These are phyloP conservation scores for Lentinula novae-zelandiae DNA, from an alignment of 1,284 basidiomycete genomes.

Conservation along the genomic window DNA sequence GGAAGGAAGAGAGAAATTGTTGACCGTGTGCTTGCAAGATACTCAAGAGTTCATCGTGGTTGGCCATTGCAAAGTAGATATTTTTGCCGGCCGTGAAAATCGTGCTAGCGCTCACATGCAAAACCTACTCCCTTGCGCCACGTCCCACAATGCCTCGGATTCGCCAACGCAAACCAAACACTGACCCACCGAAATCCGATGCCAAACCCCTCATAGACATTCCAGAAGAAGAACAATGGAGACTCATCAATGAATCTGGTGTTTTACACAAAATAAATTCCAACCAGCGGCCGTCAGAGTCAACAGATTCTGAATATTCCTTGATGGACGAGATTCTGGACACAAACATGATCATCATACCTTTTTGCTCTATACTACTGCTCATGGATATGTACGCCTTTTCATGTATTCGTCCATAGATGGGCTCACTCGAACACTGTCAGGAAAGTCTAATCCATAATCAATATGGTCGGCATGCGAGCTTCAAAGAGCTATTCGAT, in stretches of 20 bases:
- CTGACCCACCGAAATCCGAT: constrained; percentile 17
- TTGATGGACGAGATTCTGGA: constrained; percentile 69
- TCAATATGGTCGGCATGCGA: constrained; percentile 63
- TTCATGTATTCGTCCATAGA: not conserved
- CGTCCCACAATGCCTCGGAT: constrained; percentile 13
- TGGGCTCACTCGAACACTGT: constrained; percentile 9
- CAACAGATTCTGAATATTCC: constrained; percentile 30
- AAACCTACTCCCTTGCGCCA: not conserved
- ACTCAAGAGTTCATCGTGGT: constrained; percentile 41
- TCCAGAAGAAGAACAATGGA: constrained; percentile 73
- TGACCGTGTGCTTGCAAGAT: constrained; percentile 64
- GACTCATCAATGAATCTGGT: constrained; percentile 65
- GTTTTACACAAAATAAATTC: constrained; percentile 47
- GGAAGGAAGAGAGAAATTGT: constrained; percentile 57
- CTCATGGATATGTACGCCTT: constrained; percentile 69
- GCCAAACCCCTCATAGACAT: constrained; percentile 42
- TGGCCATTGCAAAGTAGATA: constrained; percentile 12
- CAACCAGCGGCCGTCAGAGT: constrained; percentile 11
- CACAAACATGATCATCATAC: constrained; percentile 57
- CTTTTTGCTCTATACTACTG: constrained; percentile 65
- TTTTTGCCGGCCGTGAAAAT: not conserved
- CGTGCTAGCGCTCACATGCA: not conserved
- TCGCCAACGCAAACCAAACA: constrained; percentile 32
- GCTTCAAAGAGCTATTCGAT: constrained; percentile 42
- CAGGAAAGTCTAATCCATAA: constrained; percentile 62